Evolutionary conservation across 2,329 filamentous ascomycete species (phyloP), one percentile per base, ranked within the genome.

Genomic region (Penicillium oxalicum): DNA sequence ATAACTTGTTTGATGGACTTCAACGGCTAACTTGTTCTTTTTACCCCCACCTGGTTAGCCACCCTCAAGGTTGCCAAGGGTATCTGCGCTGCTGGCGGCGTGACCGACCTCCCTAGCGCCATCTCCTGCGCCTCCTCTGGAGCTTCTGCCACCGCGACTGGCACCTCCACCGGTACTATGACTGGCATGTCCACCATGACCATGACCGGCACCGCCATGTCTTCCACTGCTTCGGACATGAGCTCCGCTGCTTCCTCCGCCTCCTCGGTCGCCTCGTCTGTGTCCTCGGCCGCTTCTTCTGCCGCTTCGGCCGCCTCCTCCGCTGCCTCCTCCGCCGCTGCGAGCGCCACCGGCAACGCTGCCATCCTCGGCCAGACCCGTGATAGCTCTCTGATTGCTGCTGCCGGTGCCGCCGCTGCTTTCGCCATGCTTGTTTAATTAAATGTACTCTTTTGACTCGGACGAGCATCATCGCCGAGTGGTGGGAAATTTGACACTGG

Each of bases 21-120:
- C 18, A 18, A 55, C 8, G 11, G 29, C 48, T 44, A 12, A 24
- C 42, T 12, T 25, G 25, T 38, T 43, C 24, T 40, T 27, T 40
- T 5, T n/a, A 25, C 3, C 5, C 44, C 28, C 18, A 18, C 18
- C 42, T 32, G 7, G 7, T 32, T 32, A 72, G 70, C 58, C 26
- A 64, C 65, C 28, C 53, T 71, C 46, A 49, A 64, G 32, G 67
- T 61, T 50, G 68, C 70, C 44, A 57, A 65, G 45, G 56, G 61
- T 18, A 65, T 73, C 58, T 74, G 71, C 57, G 60, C 61, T 28
- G 59, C 61, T 32, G 69, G 59, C 9, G 69, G 69, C 28, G 61
- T 71, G 42, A 68, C 57, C 29, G 57, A 66, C 43, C 56, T 73
- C 25, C 69, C 69, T 48, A 48, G 56, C 42, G 49, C 58, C 29